Evolutionary conservation across 371 early-diverging fungal genomes (phyloP).

Genomic region (Mucor mucedo): DNA sequence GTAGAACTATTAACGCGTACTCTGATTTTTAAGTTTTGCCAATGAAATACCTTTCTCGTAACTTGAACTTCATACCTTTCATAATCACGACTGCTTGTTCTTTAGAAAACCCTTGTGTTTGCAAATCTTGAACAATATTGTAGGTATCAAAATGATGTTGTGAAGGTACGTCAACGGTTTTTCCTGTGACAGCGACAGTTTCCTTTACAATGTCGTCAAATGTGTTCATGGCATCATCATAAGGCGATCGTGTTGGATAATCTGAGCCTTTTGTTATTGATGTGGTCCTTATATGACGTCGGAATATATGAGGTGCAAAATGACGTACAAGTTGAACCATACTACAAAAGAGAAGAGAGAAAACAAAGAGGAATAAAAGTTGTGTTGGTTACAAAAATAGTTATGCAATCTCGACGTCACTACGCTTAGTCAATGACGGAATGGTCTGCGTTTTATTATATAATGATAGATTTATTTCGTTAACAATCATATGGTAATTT

Average conservation of each 20-base stretch:
- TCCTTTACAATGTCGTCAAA: slow-evolving; percentile 1
- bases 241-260: slow-evolving; percentile 1
- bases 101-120: slow-evolving; percentile 67
- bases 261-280: background rate
- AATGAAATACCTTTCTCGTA: slow-evolving; percentile 51
- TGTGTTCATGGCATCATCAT: background rate
- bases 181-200: background rate
- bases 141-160: slow-evolving; percentile 76
- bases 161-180: background rate
- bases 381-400: background rate
- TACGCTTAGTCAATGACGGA: too few species aligned
- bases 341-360: background rate
- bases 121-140: slow-evolving; percentile 65
- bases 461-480: too few species aligned
- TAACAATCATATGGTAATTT: background rate
- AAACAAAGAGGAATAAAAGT: slow-evolving; percentile 4
- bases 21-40: background rate
- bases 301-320: slow-evolving; percentile 10
- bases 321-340: slow-evolving; percentile 15
- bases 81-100: slow-evolving; percentile 76
- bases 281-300: slow-evolving; percentile 3
- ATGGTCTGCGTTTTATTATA: too few species aligned
- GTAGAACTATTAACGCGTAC: background rate
- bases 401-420: background rate
- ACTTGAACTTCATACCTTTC: slow-evolving; percentile 70